phyloP scores from a whole-genome alignment of 2,329 filamentous ascomycete species.

The Penicillium sp. region DNA sequence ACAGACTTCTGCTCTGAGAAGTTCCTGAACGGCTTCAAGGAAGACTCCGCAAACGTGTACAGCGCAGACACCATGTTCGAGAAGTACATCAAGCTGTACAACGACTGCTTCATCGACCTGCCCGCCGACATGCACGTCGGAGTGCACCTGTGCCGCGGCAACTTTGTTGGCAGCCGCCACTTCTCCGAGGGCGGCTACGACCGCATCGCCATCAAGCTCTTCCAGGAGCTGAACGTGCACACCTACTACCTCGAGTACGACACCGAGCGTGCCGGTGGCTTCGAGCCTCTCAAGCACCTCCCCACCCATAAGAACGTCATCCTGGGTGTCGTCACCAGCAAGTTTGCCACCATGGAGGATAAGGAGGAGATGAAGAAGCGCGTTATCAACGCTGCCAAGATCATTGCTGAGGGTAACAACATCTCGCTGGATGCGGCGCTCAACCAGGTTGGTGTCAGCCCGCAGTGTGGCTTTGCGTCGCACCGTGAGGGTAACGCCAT shows the following conservation, averaged over 20 bases:
- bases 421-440: constrained; percentile 63
- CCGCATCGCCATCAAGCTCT: constrained; percentile 62
- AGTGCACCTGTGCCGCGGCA: constrained; percentile 66
- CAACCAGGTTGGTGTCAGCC: constrained; percentile 62
- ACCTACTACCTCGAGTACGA: constrained; percentile 69
- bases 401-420: constrained; percentile 63
- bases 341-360: constrained; percentile 59
- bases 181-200: constrained; percentile 66
- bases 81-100: constrained; percentile 72
- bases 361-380: constrained; percentile 60
- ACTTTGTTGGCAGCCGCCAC: constrained; percentile 63
- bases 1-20: constrained; percentile 70
- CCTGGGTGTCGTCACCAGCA: constrained; percentile 60
- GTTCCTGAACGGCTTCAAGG: constrained; percentile 66
- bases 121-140: constrained; percentile 70
- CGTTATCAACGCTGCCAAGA: constrained; percentile 59
- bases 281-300: constrained; percentile 60
- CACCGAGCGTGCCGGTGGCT: constrained; percentile 60
- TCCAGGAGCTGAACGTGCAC: constrained; percentile 59
- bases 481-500: constrained; percentile 70
- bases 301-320: constrained; percentile 61
- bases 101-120: constrained; percentile 60
- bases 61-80: constrained; percentile 67
- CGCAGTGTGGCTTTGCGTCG: constrained; percentile 70
- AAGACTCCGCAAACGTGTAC: constrained; percentile 63